Conservation (phyloP, 2,329 filamentous ascomycete genomes). For the Pseudogymnoascus sp. region DNA sequence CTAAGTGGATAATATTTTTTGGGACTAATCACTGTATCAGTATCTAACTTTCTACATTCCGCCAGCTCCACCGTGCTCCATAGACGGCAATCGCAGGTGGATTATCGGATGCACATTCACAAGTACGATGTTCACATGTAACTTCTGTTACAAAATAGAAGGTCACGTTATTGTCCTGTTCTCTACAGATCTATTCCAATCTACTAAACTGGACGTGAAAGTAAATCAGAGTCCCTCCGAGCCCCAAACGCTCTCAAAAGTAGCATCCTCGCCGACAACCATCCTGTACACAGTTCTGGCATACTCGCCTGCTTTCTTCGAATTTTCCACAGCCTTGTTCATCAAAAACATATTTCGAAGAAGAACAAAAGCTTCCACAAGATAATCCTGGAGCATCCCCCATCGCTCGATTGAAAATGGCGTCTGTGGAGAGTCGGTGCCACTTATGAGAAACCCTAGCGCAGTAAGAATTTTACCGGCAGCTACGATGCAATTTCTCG, state of each 20-base stretch:
- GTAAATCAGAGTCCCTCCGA: background rate
- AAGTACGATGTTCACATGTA: background rate
- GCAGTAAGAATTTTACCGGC: conserved; percentile 3
- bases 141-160: background rate
- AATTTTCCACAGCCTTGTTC: conserved; percentile 19
- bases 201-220: background rate
- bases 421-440: conserved; percentile 14
- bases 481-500: conserved; percentile 7
- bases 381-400: conserved; percentile 27
- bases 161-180: background rate
- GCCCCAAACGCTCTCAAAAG: conserved; percentile 22
- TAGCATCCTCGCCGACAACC: conserved; percentile 32
- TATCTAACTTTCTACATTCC: background rate
- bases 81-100: background rate
- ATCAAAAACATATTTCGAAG: conserved; percentile 24
- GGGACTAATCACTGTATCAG: background rate
- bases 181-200: background rate
- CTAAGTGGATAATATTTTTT: background rate
- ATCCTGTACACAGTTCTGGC: conserved; percentile 30
- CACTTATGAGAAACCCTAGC: conserved; percentile 16
- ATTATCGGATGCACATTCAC: background rate
- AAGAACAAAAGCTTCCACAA: conserved; percentile 29
- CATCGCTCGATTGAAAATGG: conserved; percentile 19
- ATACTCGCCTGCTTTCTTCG: conserved; percentile 26
- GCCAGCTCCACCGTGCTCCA: background rate